Percentiles rank a stretch among this genome's conserved stretches.
Evolutionary conservation across 805 yeast genomes (phyloP).

Genomic region (Saccharomycopsis fibuligera): DNA sequence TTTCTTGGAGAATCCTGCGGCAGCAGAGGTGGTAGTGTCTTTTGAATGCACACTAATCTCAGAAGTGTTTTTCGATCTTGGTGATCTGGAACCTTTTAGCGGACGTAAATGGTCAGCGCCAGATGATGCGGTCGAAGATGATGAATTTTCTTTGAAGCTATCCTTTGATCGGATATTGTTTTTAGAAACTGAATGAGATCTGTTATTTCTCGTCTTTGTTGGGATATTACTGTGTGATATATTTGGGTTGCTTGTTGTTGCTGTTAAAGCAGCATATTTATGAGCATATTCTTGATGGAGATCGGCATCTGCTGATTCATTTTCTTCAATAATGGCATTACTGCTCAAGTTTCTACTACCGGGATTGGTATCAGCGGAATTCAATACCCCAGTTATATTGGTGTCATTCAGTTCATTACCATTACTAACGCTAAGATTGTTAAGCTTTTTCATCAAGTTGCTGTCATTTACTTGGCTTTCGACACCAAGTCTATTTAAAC

Average conservation of each 20-base stretch:
- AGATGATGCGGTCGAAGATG: conserved; percentile 6
- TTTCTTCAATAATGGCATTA: neutral
- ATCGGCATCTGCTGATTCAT: neutral
- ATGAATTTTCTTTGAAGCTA: neutral
- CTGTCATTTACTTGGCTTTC: neutral
- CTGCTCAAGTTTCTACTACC: neutral
- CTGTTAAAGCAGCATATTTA: neutral
- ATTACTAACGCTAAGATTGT: neutral
- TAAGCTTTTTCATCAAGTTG: neutral
- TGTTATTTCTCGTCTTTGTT: conserved; percentile 1
- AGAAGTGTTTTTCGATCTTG: conserved; percentile 15
- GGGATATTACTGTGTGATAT: neutral
- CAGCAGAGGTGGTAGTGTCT: conserved; percentile 11
- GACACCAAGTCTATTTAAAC: neutral
- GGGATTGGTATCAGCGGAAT: neutral
- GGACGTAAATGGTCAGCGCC: too few species aligned
- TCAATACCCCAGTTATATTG: too few species aligned
- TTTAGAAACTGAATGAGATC: conserved; percentile 9
- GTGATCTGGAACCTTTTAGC: conserved; percentile 1
- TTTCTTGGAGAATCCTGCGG: conserved; percentile 1
- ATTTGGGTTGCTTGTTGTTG: conserved; percentile 8
- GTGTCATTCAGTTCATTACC: neutral
- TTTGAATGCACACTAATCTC: conserved; percentile 15
- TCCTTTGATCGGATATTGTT: neutral
- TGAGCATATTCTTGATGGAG: neutral